Evolutionary conservation across 768 basidiomycete species (phyloP).

Genomic region (Harrya chromipes): DNA sequence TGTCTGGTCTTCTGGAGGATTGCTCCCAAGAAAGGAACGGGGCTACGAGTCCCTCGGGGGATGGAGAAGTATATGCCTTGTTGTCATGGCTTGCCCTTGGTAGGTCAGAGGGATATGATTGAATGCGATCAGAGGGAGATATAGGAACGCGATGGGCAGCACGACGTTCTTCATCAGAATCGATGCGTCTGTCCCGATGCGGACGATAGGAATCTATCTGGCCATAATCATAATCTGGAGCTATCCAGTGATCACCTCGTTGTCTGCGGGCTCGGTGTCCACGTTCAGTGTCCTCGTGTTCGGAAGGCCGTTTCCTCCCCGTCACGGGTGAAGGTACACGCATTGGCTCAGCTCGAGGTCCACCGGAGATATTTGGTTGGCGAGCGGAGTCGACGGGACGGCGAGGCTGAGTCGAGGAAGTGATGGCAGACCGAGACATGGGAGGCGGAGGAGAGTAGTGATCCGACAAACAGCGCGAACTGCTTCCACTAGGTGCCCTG

Average conservation of each 20-base stretch:
- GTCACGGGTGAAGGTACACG: conserved; percentile 12
- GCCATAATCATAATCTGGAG: conserved; percentile 9
- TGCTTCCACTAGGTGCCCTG: conserved; percentile 1
- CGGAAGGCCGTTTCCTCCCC: conserved; percentile 22
- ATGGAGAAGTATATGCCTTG: not conserved
- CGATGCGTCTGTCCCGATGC: conserved; percentile 9
- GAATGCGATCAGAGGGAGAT: conserved; percentile 7
- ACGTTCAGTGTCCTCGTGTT: conserved; percentile 21
- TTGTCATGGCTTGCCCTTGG: conserved; percentile 9
- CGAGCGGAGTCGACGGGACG: conserved; percentile 5
- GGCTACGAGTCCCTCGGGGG: not conserved
- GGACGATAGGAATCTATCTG: conserved; percentile 5
- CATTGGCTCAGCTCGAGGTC: conserved; percentile 17
- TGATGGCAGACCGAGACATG: not conserved
- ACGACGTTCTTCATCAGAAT: conserved; percentile 16
- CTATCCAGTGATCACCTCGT: conserved; percentile 20
- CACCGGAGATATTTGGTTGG: conserved; percentile 3
- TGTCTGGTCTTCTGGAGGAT: conserved; percentile 9
- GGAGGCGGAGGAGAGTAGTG: conserved; percentile 11
- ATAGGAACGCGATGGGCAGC: conserved; percentile 1
- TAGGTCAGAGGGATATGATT: conserved; percentile 5
- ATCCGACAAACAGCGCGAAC: conserved; percentile 3
- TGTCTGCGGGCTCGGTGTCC: conserved; percentile 21
- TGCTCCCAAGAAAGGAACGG: conserved; percentile 6
- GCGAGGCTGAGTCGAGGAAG: conserved; percentile 5